Evolutionary conservation across 768 basidiomycete species (phyloP).

Genomic region (Leccinum truebloodii): DNA sequence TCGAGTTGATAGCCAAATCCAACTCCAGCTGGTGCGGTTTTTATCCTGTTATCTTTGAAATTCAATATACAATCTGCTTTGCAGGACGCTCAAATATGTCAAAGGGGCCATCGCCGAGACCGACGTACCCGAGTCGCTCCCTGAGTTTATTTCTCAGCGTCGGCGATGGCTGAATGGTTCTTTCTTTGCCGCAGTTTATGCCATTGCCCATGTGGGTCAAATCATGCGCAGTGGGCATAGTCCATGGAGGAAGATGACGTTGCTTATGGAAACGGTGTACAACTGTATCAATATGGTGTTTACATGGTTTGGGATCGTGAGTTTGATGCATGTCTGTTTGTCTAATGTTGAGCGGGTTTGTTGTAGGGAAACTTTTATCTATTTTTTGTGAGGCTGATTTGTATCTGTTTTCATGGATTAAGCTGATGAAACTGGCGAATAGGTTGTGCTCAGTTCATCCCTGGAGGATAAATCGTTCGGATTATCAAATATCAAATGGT

Average conservation of each 20-base stretch:
- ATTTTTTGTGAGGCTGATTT: constrained; percentile 69
- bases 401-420: background rate
- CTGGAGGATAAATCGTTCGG: constrained; percentile 74
- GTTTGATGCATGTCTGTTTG: constrained; percentile 27
- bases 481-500: constrained; percentile 62
- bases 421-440: constrained; percentile 5
- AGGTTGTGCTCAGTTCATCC: constrained; percentile 89
- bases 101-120: constrained; percentile 92
- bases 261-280: constrained; percentile 84
- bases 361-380: constrained; percentile 89
- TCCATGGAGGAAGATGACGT: constrained; percentile 62
- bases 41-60: background rate
- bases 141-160: constrained; percentile 93
- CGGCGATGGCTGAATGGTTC: constrained; percentile 91
- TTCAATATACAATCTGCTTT: constrained; percentile 16
- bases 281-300: constrained; percentile 87
- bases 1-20: constrained; percentile 75
- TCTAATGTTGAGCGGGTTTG: background rate
- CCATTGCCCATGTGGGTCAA: constrained; percentile 69
- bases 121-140: constrained; percentile 89
- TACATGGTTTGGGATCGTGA: constrained; percentile 90
- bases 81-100: constrained; percentile 95
- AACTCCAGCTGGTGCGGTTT: constrained; percentile 71
- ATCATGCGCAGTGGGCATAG: constrained; percentile 58
- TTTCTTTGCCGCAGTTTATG: constrained; percentile 93